A percentile compares a stretch with the other conserved stretches of the same genome.
phyloP scores from a whole-genome alignment of 306 rosid genomes.

The Cicer arietinum region DNA sequence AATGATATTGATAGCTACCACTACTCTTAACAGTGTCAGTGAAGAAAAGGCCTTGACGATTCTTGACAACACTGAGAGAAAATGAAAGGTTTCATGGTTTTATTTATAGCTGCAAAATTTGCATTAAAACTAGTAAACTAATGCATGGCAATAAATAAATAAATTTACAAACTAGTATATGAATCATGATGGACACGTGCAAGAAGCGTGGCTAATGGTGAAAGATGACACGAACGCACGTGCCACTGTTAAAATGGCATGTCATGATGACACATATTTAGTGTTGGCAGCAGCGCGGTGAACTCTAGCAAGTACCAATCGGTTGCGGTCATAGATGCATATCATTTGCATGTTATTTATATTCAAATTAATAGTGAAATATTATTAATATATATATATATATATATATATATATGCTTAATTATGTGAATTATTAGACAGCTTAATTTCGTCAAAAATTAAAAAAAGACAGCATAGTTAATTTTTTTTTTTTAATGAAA shows the following conservation, averaged over 20 bases:
- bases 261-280: constrained; percentile 36
- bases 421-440: too few species aligned
- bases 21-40: neutral
- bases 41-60: neutral
- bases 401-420: too few species aligned
- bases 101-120: constrained; percentile 36
- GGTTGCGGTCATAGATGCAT: constrained; percentile 24
- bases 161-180: neutral
- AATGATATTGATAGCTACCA: neutral
- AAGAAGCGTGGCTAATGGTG: constrained; percentile 36
- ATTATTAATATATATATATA: too few species aligned
- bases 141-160: neutral
- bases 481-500: too few species aligned
- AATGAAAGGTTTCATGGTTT: constrained; percentile 14
- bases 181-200: constrained; percentile 24
- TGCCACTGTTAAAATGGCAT: constrained; percentile 34
- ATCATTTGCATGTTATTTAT: too few species aligned
- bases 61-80: neutral
- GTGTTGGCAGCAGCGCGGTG: neutral
- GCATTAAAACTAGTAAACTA: constrained; percentile 32
- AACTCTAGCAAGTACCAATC: constrained; percentile 2
- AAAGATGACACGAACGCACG: constrained; percentile 32
- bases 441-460: too few species aligned
- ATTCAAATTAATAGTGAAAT: too few species aligned
- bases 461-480: too few species aligned